Evolutionary conservation across 73 alveolate genomes (phyloP).

Genomic region (Tetrahymena borealis): DNA sequence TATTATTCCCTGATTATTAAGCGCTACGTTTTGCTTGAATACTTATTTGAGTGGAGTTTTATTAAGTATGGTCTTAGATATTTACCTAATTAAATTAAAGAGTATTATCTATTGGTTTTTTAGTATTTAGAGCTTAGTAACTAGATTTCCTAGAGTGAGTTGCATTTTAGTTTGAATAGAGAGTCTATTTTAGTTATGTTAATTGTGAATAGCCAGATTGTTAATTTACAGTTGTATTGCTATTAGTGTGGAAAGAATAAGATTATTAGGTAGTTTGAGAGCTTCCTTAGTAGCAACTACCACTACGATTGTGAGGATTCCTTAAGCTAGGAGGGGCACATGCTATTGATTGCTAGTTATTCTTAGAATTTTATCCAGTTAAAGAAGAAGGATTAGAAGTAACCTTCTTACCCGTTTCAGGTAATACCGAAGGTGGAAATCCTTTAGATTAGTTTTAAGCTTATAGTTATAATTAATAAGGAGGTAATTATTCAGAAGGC

Average conservation of each 20-base stretch:
- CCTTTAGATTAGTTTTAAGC: background rate
- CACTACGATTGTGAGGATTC: background rate
- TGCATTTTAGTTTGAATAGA: background rate
- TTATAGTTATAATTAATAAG: background rate
- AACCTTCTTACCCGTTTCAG: background rate
- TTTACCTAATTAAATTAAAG: no score
- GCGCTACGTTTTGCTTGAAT: background rate
- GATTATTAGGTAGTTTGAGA: background rate
- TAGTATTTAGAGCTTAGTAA: background rate
- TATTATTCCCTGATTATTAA: background rate
- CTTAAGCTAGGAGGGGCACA: background rate
- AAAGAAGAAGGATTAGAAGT: background rate
- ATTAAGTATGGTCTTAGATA: background rate
- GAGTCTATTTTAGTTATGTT: background rate
- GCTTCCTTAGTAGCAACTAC: background rate
- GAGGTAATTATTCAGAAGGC: background rate
- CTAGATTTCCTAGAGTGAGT: background rate
- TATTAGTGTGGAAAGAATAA: background rate
- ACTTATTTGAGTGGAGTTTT: background rate
- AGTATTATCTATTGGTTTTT: background rate
- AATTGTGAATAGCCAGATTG: background rate
- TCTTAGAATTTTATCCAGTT: background rate
- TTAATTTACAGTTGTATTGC: background rate
- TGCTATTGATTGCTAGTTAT: background rate
- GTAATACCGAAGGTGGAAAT: background rate